Evolutionary conservation across 75 land plant species (phyloP).

Genomic region (Cryptomeria japonica): DNA sequence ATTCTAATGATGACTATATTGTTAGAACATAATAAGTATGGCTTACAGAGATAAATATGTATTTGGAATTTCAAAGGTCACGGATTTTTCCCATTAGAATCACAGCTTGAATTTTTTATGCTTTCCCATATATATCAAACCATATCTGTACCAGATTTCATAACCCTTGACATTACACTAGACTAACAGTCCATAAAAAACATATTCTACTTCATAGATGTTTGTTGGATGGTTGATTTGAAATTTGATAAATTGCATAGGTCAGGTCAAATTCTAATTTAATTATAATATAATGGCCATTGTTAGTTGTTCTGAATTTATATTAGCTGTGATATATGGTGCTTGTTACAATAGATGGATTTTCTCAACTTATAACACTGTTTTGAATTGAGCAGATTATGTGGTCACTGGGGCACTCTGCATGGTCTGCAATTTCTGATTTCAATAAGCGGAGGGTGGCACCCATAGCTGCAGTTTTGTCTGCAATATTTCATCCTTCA

Average conservation of each 20-base stretch:
- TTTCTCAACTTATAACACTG: background rate
- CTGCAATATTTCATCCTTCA: constrained; percentile 75
- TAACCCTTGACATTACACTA: background rate
- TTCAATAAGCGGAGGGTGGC: constrained; percentile 91
- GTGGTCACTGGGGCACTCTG: constrained; percentile 76
- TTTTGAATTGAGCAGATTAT: constrained; percentile 57
- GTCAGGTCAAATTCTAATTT: background rate
- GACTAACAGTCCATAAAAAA: background rate
- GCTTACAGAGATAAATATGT: background rate
- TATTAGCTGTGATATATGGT: background rate
- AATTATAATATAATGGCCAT: background rate
- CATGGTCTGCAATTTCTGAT: constrained; percentile 79
- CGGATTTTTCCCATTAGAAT: background rate
- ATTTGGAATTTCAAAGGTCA: background rate
- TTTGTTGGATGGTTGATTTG: background rate
- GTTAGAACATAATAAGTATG: background rate
- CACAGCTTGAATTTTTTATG: background rate
- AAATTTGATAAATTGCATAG: background rate
- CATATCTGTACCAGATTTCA: background rate
- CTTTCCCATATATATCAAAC: background rate
- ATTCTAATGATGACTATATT: background rate
- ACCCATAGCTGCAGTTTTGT: constrained; percentile 89
- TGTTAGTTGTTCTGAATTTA: background rate
- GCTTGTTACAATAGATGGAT: background rate
- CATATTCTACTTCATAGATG: background rate